A percentile compares a stretch with the other conserved stretches of the same genome.
These are phyloP conservation scores for Helminthosporium solani DNA, from an alignment of 2,329 filamentous ascomycete species.

Conservation along the genomic window DNA sequence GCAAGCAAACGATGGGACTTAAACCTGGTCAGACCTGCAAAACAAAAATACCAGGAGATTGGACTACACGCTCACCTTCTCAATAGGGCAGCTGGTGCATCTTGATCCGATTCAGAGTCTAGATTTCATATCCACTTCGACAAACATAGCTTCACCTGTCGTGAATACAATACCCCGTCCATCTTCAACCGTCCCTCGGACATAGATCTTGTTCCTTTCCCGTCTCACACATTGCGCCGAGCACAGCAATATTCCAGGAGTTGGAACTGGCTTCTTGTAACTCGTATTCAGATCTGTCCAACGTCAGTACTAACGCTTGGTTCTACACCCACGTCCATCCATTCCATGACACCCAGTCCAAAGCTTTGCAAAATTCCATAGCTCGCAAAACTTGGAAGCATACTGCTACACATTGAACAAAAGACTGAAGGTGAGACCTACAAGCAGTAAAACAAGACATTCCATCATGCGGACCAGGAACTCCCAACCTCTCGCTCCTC, in stretches of 20 bases:
- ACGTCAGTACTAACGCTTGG: conserved; percentile 11
- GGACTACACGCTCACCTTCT: not conserved
- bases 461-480: conserved; percentile 1
- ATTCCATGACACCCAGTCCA: too few relatives aligned
- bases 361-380: too few relatives aligned
- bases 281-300: conserved; percentile 54
- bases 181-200: conserved; percentile 53
- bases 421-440: conserved; percentile 16
- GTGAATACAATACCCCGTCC: conserved; percentile 52
- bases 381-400: too few relatives aligned
- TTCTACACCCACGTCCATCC: too few relatives aligned
- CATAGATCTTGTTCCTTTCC: conserved; percentile 58
- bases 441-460: conserved; percentile 37
- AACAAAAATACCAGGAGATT: too few relatives aligned
- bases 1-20: too few relatives aligned
- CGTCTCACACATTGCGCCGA: conserved; percentile 47
- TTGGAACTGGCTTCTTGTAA: conserved; percentile 56
- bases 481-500: conserved; percentile 8
- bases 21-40: too few relatives aligned
- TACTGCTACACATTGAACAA: not conserved
- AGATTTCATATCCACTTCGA: conserved; percentile 19
- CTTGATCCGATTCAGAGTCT: not conserved
- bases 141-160: conserved; percentile 56
- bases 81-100: not conserved
- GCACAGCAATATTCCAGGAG: conserved; percentile 52